Evolutionary conservation across 2,329 filamentous ascomycete species (phyloP).

Genomic region (Rhexocercosporidium sp.): DNA sequence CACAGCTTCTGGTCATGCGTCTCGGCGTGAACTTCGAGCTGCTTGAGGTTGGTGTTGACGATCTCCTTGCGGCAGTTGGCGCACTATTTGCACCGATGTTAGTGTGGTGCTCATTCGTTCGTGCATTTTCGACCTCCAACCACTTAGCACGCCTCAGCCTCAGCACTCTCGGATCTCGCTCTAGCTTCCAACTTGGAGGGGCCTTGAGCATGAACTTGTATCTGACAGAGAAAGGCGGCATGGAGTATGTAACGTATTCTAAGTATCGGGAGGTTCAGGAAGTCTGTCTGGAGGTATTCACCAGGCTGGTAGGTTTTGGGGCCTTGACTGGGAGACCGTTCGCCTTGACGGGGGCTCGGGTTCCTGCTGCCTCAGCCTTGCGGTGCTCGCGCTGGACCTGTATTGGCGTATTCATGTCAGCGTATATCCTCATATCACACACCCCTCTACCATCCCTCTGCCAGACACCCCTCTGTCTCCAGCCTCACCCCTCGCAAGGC

Average conservation of each 20-base stretch:
- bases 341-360: slow-evolving; percentile 57
- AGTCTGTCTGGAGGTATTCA: slow-evolving; percentile 37
- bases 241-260: background rate
- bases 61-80: slow-evolving; percentile 57
- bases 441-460: background rate
- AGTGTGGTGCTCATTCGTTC: background rate
- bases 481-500: background rate
- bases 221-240: background rate
- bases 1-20: slow-evolving; percentile 56
- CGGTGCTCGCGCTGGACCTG: slow-evolving; percentile 61
- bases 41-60: slow-evolving; percentile 55
- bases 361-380: slow-evolving; percentile 59
- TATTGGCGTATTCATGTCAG: slow-evolving; percentile 8
- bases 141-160: background rate
- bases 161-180: background rate
- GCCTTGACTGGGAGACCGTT: slow-evolving; percentile 61
- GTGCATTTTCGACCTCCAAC: background rate
- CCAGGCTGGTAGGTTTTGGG: slow-evolving; percentile 56
- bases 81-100: slow-evolving; percentile 45
- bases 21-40: slow-evolving; percentile 57
- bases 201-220: background rate
- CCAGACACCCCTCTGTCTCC: background rate
- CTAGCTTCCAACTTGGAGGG: background rate
- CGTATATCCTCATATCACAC: background rate
- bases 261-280: background rate